phyloP scores from a whole-genome alignment of 768 basidiomycete species.

The Termitomyces sp. region DNA sequence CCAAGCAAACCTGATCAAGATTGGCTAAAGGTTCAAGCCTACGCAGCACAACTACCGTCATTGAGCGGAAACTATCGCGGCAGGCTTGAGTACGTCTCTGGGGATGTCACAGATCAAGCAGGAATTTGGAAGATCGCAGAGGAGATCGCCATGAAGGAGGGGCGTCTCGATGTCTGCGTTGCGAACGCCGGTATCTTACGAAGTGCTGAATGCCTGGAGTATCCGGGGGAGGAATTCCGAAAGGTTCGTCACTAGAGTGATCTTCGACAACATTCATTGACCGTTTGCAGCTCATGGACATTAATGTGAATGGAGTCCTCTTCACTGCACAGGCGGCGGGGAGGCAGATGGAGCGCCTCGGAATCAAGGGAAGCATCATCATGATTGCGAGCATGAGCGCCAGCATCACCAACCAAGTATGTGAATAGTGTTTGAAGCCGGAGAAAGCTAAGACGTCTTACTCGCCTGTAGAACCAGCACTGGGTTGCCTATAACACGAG shows the following conservation, averaged over 20 bases:
- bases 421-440: background rate
- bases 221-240: constrained; percentile 50
- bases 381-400: constrained; percentile 61
- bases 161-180: constrained; percentile 59
- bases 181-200: constrained; percentile 64
- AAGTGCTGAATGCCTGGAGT: constrained; percentile 49
- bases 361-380: constrained; percentile 50
- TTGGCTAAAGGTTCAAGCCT: constrained; percentile 45
- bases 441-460: background rate
- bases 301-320: constrained; percentile 58
- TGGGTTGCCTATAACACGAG: constrained; percentile 74
- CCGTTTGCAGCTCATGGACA: constrained; percentile 43
- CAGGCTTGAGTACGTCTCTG: constrained; percentile 43
- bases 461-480: constrained; percentile 45
- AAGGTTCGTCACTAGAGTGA: constrained; percentile 34
- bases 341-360: constrained; percentile 49
- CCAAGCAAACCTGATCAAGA: constrained; percentile 42
- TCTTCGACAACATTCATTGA: background rate
- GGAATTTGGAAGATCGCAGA: constrained; percentile 42
- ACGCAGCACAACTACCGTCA: constrained; percentile 30
- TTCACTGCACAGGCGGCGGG: constrained; percentile 62
- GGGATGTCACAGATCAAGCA: constrained; percentile 55
- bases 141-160: constrained; percentile 54
- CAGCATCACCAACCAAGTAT: constrained; percentile 56
- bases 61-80: constrained; percentile 21